Conservation (phyloP, 169 alveolate species). For the Plasmodium coatneyi region DNA sequence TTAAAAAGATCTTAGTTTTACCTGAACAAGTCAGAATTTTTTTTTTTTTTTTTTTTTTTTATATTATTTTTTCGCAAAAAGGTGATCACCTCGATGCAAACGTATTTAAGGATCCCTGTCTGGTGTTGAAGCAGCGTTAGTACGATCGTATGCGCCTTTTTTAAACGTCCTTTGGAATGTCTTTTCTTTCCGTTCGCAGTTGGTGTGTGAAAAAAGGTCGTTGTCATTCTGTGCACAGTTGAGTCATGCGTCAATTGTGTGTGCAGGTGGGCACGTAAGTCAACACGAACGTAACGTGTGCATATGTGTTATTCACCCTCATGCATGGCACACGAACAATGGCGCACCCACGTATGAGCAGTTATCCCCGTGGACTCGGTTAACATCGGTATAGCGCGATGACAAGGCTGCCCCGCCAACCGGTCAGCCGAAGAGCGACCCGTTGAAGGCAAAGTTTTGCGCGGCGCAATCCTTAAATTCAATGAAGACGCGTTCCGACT, state of each 20-base stretch:
- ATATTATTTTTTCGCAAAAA: background rate
- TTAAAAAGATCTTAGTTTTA: background rate
- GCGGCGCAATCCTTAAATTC: conserved; percentile 52
- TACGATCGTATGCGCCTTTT: background rate
- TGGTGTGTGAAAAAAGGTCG: background rate
- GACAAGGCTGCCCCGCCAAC: background rate
- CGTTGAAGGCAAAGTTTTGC: conserved; percentile 49
- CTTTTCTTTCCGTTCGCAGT: background rate
- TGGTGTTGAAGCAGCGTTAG: background rate
- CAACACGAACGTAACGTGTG: background rate
- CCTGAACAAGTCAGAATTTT: background rate
- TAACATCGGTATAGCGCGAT: background rate
- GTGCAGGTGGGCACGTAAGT: background rate
- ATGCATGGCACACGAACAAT: background rate
- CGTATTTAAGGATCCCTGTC: background rate
- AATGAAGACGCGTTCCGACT: conserved; percentile 27
- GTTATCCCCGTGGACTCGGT: background rate
- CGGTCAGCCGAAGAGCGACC: conserved; percentile 39
- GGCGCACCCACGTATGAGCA: background rate
- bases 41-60: background rate
- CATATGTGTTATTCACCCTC: background rate
- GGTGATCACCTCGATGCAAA: background rate
- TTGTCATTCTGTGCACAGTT: background rate
- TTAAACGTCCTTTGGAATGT: background rate
- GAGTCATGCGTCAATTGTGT: background rate